These are phyloP conservation scores for Cercospora nicotianae DNA, from an alignment of 2,329 filamentous ascomycete genomes.

Conservation along the genomic window DNA sequence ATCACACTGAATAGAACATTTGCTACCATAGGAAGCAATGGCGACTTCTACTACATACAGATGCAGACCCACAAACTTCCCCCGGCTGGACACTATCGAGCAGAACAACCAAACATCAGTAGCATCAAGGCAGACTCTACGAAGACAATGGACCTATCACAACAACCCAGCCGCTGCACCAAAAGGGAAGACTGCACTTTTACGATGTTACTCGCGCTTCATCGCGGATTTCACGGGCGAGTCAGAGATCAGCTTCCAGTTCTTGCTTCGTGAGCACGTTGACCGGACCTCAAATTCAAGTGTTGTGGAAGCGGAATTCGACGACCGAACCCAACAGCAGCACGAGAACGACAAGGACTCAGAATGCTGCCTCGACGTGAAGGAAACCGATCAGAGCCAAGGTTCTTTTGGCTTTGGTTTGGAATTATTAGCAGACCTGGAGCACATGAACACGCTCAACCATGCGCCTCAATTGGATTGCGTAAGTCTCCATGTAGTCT, in stretches of 20 bases:
- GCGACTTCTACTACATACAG: constrained; percentile 4
- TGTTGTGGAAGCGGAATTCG: constrained; percentile 15
- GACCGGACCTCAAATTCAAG: not conserved
- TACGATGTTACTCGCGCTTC: constrained; percentile 18
- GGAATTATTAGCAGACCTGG: constrained; percentile 19
- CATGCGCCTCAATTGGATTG: constrained; percentile 3
- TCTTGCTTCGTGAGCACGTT: constrained; percentile 8
- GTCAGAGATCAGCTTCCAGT: constrained; percentile 19
- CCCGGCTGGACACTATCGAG: constrained; percentile 18
- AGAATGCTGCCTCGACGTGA: constrained; percentile 5
- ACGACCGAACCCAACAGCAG: not conserved
- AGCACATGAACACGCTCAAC: constrained; percentile 11
- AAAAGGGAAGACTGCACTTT: constrained; percentile 16
- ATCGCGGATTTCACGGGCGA: constrained; percentile 21
- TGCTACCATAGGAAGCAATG: constrained; percentile 7
- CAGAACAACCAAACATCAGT: not conserved
- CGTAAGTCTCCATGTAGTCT: constrained; percentile 2
- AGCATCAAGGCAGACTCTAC: not conserved
- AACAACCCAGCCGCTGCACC: constrained; percentile 14
- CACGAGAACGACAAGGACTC: not conserved
- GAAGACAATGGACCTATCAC: constrained; percentile 12
- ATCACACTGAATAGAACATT: not conserved
- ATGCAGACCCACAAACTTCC: constrained; percentile 16
- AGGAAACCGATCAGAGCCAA: not conserved
- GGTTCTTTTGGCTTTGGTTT: constrained; percentile 16